Evolutionary conservation across 805 yeast species (phyloP).

Genomic region (Wickerhamomyces silvicola): DNA sequence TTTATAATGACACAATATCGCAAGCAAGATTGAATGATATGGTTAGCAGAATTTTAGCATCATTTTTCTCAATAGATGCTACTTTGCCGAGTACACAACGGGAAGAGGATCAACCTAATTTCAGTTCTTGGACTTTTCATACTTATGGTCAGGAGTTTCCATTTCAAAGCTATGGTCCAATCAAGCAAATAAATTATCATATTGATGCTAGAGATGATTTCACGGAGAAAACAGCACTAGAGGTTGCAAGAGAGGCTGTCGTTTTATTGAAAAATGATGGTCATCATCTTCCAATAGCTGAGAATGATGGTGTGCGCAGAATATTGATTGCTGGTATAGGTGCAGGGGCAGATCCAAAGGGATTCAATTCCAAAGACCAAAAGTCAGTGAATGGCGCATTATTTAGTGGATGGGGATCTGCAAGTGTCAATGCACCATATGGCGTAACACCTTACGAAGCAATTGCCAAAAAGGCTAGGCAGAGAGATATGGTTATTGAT

Average conservation of each 20-base stretch:
- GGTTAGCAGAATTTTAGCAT: constrained; percentile 53
- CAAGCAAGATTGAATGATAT: constrained; percentile 51
- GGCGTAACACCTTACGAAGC: constrained; percentile 56
- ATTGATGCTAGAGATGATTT: constrained; percentile 44
- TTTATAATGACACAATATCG: constrained; percentile 49
- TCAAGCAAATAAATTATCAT: constrained; percentile 46
- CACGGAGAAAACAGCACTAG: constrained; percentile 41
- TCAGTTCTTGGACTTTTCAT: constrained; percentile 53
- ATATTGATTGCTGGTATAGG: constrained; percentile 45
- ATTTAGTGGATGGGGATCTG: constrained; percentile 62
- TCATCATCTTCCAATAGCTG: constrained; percentile 44
- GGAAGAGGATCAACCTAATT: constrained; percentile 41
- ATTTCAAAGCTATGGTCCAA: constrained; percentile 49
- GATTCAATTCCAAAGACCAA: constrained; percentile 49
- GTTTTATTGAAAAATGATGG: constrained; percentile 48
- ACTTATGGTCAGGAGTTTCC: constrained; percentile 49
- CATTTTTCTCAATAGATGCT: constrained; percentile 41
- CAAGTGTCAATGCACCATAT: constrained; percentile 48
- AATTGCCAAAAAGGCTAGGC: constrained; percentile 39
- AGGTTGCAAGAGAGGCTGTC: constrained; percentile 52
- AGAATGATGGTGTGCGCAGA: constrained; percentile 33
- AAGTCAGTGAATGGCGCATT: constrained; percentile 47
- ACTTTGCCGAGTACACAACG: constrained; percentile 29
- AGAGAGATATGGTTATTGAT: constrained; percentile 39
- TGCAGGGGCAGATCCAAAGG: constrained; percentile 44